Conservation (phyloP, 2,329 filamentous ascomycete species). For the Sclerotinia borealis region DNA sequence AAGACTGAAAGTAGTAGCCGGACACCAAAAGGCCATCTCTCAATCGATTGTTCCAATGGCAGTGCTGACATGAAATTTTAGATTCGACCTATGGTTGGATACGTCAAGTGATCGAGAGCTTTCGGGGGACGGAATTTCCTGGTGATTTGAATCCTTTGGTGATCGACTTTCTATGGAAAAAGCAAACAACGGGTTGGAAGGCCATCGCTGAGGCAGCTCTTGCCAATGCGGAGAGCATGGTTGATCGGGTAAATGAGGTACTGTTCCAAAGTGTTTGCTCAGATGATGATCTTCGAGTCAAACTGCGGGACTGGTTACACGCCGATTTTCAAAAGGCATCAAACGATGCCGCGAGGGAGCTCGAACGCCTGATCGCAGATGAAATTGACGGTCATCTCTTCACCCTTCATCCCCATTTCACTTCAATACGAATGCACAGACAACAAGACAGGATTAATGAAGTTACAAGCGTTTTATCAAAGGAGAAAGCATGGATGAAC, state of each 20-base stretch:
- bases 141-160: slow-evolving; percentile 18
- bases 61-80: not conserved
- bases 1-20: not conserved
- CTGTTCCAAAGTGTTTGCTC: slow-evolving; percentile 16
- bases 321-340: slow-evolving; percentile 13
- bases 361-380: slow-evolving; percentile 15
- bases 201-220: slow-evolving; percentile 13
- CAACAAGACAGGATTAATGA: slow-evolving; percentile 8
- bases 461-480: slow-evolving; percentile 6
- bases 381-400: slow-evolving; percentile 14
- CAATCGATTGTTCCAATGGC: not conserved
- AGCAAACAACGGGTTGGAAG: slow-evolving; percentile 16
- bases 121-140: slow-evolving; percentile 16
- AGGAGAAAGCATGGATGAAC: not conserved
- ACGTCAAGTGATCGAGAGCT: slow-evolving; percentile 10
- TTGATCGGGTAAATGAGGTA: slow-evolving; percentile 11
- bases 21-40: not conserved
- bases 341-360: slow-evolving; percentile 13
- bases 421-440: not conserved
- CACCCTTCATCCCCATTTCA: slow-evolving; percentile 16
- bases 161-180: slow-evolving; percentile 16
- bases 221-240: slow-evolving; percentile 10
- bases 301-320: slow-evolving; percentile 16
- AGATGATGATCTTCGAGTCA: slow-evolving; percentile 13
- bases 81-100: slow-evolving; percentile 18